Conservation (phyloP, 345 rosid genomes). For the Citropsis articulata region DNA sequence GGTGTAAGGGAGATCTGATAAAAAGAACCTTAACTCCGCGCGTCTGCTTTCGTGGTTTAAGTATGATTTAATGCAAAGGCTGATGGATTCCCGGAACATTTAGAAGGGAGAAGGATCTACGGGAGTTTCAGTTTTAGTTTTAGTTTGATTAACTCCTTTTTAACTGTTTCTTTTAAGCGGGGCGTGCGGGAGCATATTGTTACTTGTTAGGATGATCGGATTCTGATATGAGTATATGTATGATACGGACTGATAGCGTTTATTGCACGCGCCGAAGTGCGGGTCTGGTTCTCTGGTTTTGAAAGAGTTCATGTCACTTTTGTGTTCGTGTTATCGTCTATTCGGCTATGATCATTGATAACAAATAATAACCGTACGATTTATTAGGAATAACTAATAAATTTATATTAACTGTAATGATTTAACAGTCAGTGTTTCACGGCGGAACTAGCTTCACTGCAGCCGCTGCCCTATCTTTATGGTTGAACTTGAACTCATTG, state of each 20-base stretch:
- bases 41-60: neutral
- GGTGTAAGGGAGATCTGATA: slow-evolving; percentile 4
- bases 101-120: neutral
- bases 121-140: neutral
- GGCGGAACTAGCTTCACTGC: no score
- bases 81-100: neutral
- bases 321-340: no score
- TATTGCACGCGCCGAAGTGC: neutral
- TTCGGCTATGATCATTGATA: no score
- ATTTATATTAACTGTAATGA: no score
- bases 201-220: neutral
- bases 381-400: no score
- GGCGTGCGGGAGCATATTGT: neutral
- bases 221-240: neutral
- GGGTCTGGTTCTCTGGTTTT: neutral
- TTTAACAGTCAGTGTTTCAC: no score
- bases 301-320: no score
- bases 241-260: neutral
- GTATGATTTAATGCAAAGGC: neutral
- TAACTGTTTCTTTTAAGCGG: neutral
- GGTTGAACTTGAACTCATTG: no score
- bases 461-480: no score
- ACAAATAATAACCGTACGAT: no score
- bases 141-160: neutral
- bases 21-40: slow-evolving; percentile 7